These are phyloP conservation scores for Agrocybe chaxingu DNA, from an alignment of 768 basidiomycete genomes.

Conservation along the genomic window DNA sequence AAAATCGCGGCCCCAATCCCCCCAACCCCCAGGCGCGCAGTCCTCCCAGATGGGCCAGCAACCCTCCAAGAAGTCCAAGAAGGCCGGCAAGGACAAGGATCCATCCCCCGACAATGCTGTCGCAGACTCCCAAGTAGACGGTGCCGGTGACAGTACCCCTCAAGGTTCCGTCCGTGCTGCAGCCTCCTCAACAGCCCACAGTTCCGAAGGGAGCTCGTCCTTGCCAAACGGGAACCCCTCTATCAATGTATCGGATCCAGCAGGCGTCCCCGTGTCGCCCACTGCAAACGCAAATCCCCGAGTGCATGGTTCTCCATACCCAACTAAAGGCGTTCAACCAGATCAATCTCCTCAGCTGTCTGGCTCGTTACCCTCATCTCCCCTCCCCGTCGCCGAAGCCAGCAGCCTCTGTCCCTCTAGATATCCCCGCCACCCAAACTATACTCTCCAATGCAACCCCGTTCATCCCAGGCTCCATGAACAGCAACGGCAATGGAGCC, in stretches of 20 bases:
- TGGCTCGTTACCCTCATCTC: conserved; percentile 35
- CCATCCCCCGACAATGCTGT: conserved; percentile 31
- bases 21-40: conserved; percentile 53
- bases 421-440: conserved; percentile 78
- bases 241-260: conserved; percentile 42
- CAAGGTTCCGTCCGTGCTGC: conserved; percentile 43
- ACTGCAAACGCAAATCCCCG: conserved; percentile 15
- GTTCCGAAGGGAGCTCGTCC: conserved; percentile 35
- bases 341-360: conserved; percentile 36
- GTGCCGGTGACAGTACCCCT: conserved; percentile 32
- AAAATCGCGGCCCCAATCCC: conserved; percentile 71
- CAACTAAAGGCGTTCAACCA: conserved; percentile 23
- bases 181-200: conserved; percentile 29
- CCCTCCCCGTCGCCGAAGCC: conserved; percentile 39
- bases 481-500: conserved; percentile 33
- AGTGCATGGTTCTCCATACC: conserved; percentile 36
- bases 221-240: conserved; percentile 40
- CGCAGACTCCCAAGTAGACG: conserved; percentile 39
- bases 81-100: conserved; percentile 67
- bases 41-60: conserved; percentile 74
- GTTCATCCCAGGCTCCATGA: conserved; percentile 51
- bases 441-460: conserved; percentile 73
- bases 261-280: conserved; percentile 29
- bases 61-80: conserved; percentile 79
- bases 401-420: conserved; percentile 50